phyloP scores from a whole-genome alignment of 2,329 filamentous ascomycete genomes.

The Harringtonia aguacate region DNA sequence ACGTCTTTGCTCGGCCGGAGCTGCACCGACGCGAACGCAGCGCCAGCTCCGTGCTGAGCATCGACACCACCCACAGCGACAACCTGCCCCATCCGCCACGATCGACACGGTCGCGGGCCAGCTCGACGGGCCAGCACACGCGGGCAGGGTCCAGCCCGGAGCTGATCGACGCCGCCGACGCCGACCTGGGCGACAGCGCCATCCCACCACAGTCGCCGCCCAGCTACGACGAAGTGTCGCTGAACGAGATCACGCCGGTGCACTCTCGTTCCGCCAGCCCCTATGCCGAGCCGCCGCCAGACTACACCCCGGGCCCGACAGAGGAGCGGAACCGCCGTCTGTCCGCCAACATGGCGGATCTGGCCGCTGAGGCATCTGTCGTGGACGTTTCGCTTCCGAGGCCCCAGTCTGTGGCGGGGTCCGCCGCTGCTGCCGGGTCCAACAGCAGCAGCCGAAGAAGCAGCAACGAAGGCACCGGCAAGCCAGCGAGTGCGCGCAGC shows the following conservation, averaged over 20 bases:
- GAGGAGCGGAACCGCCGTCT: slow-evolving; percentile 20
- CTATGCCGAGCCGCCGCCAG: slow-evolving; percentile 38
- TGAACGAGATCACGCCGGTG: slow-evolving; percentile 18
- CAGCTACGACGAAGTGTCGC: slow-evolving; percentile 34
- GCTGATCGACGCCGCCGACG: slow-evolving; percentile 31
- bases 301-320: slow-evolving; percentile 32
- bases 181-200: slow-evolving; percentile 33
- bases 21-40: slow-evolving; percentile 33
- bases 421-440: neutral
- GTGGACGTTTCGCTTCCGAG: neutral
- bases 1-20: slow-evolving; percentile 7
- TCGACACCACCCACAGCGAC: slow-evolving; percentile 25
- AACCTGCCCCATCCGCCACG: slow-evolving; percentile 7
- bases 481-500: slow-evolving; percentile 18
- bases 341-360: slow-evolving; percentile 21
- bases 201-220: slow-evolving; percentile 37
- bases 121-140: slow-evolving; percentile 21
- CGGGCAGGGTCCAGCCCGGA: slow-evolving; percentile 41
- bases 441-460: neutral
- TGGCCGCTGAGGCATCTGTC: slow-evolving; percentile 12
- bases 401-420: too few species aligned
- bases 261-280: slow-evolving; percentile 26
- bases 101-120: slow-evolving; percentile 26
- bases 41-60: slow-evolving; percentile 44
- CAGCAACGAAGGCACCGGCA: slow-evolving; percentile 2